Base-by-base conservation (phyloP, 352 stramenopile species). In the Pythium periplocum region DNA sequence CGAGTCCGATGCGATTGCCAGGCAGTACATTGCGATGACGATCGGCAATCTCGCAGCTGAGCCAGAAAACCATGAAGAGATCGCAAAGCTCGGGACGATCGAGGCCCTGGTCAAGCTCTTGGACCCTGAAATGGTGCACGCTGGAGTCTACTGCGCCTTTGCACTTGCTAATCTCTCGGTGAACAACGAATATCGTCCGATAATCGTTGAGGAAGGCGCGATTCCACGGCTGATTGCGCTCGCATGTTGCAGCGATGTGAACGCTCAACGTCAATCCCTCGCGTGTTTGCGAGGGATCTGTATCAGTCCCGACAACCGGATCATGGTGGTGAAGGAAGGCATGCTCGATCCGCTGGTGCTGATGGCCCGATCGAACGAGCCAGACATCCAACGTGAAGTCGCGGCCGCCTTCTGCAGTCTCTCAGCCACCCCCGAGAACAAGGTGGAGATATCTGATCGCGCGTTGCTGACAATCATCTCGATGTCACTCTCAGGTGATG, bases 11-110 rank as follows among this genome's bases (percentile, higher is more conserved):
- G 78, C 87, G 33, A 87, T 98, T 49, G 91, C 84, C n/a, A 83
- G 93, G 54, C 93, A 98, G 63, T 99, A 98, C 53, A 78, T 91
- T 33, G 95, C 96, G 2, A 98, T 99, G 92, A 83, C 83, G 10
- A 73, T 99, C 39, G 96, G 96, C 4, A 99, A 99, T 59, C 59
- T 99, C 46, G 89, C 96, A 2, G 93, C 93, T 7, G 93, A 99
- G 44, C 83, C 87, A 0, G 89, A 96, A 35, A 98, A 95, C 52
- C 95, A 98, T 63, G 92, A 98, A 60, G 87, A 97, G 33, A 96
- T 98, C 45, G 86, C 97, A 30, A 93, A 98, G 53, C 62, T 95
- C 3, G 77, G 83, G 40, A 81, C 80, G 4, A 95, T 98, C 37
- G 73, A 83, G 46, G 68, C 88, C n/a, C 71, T 98, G 4, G 86